A percentile compares a stretch with the other conserved stretches of the same genome.
Conservation (phyloP, 169 alveolate species). For the Plasmodium gonderi region DNA sequence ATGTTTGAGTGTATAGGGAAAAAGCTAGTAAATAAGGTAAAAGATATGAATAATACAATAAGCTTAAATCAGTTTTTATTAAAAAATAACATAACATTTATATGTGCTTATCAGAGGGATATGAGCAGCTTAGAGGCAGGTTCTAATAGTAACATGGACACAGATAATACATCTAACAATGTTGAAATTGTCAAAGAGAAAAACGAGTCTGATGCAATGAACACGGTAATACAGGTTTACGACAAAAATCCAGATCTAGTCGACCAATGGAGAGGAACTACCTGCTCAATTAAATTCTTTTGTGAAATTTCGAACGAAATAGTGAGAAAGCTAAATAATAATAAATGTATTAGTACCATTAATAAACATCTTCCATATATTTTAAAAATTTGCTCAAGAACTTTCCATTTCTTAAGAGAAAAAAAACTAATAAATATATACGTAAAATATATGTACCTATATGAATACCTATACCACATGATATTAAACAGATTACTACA, state of each 20-base stretch:
- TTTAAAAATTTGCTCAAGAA: constrained; percentile 13
- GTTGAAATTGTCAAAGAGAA: neutral
- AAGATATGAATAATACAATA: constrained; percentile 35
- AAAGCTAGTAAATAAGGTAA: constrained; percentile 7
- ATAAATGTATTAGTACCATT: neutral
- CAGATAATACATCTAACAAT: neutral
- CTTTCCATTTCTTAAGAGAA: constrained; percentile 28
- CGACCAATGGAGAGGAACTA: neutral
- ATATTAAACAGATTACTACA: constrained; percentile 48
- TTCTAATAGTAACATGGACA: neutral
- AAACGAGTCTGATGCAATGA: neutral
- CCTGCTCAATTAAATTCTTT: neutral
- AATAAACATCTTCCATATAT: constrained; percentile 44
- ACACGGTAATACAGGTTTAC: no score
- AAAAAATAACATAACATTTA: constrained; percentile 22
- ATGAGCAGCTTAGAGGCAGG: neutral
- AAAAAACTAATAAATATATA: constrained; percentile 32
- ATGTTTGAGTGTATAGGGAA: constrained; percentile 3
- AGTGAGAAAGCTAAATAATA: neutral
- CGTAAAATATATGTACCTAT: constrained; percentile 63
- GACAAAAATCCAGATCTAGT: neutral
- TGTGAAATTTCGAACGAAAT: constrained; percentile 36
- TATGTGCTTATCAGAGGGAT: constrained; percentile 16
- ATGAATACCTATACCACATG: constrained; percentile 59
- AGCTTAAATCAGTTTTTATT: constrained; percentile 16